A percentile compares a stretch with the other conserved stretches of the same genome.
Conservation (phyloP, 148 eudicot genomes). For the Agrostemma githago region DNA sequence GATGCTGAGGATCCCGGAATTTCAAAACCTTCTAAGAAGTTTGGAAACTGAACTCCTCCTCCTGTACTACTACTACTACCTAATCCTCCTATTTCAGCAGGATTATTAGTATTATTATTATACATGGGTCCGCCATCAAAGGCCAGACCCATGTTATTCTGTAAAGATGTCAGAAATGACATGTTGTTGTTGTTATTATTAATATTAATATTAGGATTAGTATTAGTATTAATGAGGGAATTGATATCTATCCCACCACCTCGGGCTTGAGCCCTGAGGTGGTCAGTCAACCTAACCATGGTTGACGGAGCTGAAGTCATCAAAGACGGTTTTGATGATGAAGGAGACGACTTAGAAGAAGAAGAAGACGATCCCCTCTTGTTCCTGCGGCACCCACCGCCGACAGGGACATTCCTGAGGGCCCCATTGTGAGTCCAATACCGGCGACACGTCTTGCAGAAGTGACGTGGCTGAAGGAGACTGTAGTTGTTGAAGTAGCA, state of each 20-base stretch:
- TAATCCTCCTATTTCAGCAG: slow-evolving; percentile 9
- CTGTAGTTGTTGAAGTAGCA: slow-evolving; percentile 75
- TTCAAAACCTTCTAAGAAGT: slow-evolving; percentile 31
- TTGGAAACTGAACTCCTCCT: slow-evolving; percentile 17
- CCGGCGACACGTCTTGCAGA: slow-evolving; percentile 63
- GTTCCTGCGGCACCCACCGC: slow-evolving; percentile 64
- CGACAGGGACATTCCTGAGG: slow-evolving; percentile 63
- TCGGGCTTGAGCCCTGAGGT: not conserved
- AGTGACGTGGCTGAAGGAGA: slow-evolving; percentile 63
- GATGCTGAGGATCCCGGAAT: slow-evolving; percentile 21
- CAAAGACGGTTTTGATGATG: slow-evolving; percentile 22
- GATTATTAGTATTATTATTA: slow-evolving; percentile 13
- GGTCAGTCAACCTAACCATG: slow-evolving; percentile 8
- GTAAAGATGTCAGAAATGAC: slow-evolving; percentile 45
- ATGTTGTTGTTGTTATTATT: slow-evolving; percentile 2
- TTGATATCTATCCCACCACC: not conserved
- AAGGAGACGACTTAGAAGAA: slow-evolving; percentile 29
- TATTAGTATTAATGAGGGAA: not conserved
- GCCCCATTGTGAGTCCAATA: slow-evolving; percentile 71
- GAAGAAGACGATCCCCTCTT: slow-evolving; percentile 26
- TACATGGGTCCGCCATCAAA: slow-evolving; percentile 26
- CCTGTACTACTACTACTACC: not conserved
- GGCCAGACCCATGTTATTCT: slow-evolving; percentile 26
- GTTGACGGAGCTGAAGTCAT: slow-evolving; percentile 11
- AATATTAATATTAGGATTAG: too few species aligned